Base-by-base conservation (phyloP, 2,329 filamentous ascomycete genomes). In the Cladophialophora bantiana region DNA sequence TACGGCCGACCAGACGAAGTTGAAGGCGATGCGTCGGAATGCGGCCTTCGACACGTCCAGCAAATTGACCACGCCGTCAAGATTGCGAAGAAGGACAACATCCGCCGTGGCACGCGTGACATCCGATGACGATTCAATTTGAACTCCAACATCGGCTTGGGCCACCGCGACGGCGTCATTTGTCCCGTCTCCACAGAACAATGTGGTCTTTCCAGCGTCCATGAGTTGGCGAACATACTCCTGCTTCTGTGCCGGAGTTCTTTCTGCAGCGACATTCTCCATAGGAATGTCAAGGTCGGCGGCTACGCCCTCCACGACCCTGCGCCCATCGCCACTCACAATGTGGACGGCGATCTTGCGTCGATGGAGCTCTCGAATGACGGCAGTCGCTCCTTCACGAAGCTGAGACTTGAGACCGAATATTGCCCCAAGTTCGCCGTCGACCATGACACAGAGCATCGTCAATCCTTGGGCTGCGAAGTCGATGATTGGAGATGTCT, bases 131-230 rank as follows among this genome's bases (percentile, higher is more conserved):
- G 83, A 81, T 64, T 81, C 83, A 75, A 94, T 86, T 70, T 92
- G 89, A 0, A 93, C 82, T 35, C 92, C 91, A 34, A 94, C 84
- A 4, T 85, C 85, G 1, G 92, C 90, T 73, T 89, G 86, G 0
- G 90, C 87, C 2, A 94, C 82, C 0, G 91, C 91, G 2, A 87
- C 83, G 0, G 91, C 89, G 73, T 94, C 91, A 75, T 94, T 94
- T 13, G 90, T 92, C 1, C 91, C 92, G 71, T 94, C 91, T 38
- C 91, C 91, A 59, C 86, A 84, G 77, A 94, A 94, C 6, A 93
- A 76, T n/a, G 92, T 84, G 1, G 45, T 64, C 40, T 61, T 36
- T 35, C 40, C 50, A 12, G 42, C 48, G 40, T 65, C 58, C 54
- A 66, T 78, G 52, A 83, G 75, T 2, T 59, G 61, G 58, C 79